Evolutionary conservation across 2,329 filamentous ascomycete species (phyloP).

Genomic region (Verticillium zaregamsianum): DNA sequence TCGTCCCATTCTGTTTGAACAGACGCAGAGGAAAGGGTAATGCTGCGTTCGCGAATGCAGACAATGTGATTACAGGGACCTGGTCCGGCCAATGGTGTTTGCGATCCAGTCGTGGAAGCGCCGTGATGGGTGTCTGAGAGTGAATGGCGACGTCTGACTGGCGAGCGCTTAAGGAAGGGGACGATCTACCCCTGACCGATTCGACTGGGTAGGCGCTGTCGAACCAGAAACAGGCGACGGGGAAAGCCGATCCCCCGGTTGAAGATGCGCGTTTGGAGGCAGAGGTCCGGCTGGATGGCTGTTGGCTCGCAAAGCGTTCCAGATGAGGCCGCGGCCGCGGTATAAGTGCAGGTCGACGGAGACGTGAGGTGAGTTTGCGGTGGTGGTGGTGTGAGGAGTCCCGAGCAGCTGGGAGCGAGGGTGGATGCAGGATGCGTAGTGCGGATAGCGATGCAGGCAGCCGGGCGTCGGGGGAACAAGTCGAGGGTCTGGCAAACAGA

Average conservation of each 20-base stretch:
- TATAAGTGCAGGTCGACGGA: not conserved
- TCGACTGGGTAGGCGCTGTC: conserved; percentile 3
- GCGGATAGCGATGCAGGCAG: not conserved
- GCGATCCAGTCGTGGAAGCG: conserved; percentile 19
- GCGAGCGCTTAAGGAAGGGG: conserved; percentile 23
- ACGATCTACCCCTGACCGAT: not conserved
- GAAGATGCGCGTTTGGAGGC: not conserved
- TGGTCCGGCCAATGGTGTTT: conserved; percentile 20
- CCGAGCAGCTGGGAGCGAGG: not conserved
- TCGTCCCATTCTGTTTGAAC: conserved; percentile 19
- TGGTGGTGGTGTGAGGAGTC: not conserved
- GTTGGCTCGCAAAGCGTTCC: not conserved
- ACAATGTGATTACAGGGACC: conserved; percentile 19
- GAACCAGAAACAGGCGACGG: conserved; percentile 13
- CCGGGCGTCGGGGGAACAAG: not conserved
- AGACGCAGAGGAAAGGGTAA: conserved; percentile 18
- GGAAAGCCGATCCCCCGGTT: conserved; percentile 4
- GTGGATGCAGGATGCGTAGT: not conserved
- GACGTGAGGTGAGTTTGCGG: not conserved
- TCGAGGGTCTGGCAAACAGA: not conserved
- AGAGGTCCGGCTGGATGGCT: not conserved
- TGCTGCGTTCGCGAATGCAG: conserved; percentile 2
- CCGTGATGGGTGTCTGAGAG: conserved; percentile 20
- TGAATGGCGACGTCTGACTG: conserved; percentile 11
- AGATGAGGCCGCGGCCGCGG: not conserved